phyloP scores from a whole-genome alignment of 2,329 filamentous ascomycete genomes.

The Kalaharituber pfeilii region DNA sequence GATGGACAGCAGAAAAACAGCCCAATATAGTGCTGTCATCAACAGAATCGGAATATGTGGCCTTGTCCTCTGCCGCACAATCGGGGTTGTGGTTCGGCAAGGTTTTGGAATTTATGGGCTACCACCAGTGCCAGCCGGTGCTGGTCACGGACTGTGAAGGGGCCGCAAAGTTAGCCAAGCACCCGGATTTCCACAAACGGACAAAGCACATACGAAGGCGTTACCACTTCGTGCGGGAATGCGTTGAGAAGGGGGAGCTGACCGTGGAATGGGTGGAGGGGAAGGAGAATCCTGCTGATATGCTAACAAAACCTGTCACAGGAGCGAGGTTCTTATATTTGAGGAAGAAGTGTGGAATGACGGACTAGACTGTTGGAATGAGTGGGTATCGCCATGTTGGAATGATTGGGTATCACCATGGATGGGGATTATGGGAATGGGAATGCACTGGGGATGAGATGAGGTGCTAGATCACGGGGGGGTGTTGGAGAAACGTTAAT shows the following conservation, averaged over 20 bases:
- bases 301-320: not conserved
- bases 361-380: no score
- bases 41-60: not conserved
- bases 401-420: no score
- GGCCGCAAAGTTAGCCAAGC: not conserved
- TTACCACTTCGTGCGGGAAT: not conserved
- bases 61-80: not conserved
- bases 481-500: no score
- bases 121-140: not conserved
- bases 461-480: no score
- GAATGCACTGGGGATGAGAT: no score
- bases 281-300: not conserved
- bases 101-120: not conserved
- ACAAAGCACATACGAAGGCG: not conserved
- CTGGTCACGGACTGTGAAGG: not conserved
- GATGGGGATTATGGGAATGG: no score
- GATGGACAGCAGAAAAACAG: not conserved
- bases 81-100: not conserved
- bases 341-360: not conserved
- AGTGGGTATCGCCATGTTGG: no score
- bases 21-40: not conserved
- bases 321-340: not conserved
- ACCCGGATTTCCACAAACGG: not conserved
- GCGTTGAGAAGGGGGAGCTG: not conserved
- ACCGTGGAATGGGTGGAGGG: not conserved